Base-by-base conservation (phyloP, 192 early-diverging fungal genomes). In the Linderina pennispora region DNA sequence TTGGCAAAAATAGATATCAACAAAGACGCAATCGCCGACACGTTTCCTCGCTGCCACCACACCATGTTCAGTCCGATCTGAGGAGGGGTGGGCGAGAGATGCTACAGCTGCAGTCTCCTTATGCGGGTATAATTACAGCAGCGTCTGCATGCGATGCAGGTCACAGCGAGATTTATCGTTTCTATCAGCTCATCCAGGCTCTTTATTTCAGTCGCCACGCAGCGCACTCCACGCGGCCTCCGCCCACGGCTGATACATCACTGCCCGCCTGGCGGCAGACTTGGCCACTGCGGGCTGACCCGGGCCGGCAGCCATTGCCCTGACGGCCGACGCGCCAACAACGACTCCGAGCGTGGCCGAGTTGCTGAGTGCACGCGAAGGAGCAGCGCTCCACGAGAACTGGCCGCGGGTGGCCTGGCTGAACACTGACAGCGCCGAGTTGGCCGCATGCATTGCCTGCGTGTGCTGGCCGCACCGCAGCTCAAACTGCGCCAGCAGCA, bases 161-260 rank as follows among this genome's bases (percentile, higher is more conserved):
- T n/a, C n/a, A n/a, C n/a, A n/a, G n/a, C n/a, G n/a, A n/a, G n/a
- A n/a, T n/a, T n/a, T n/a, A n/a, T n/a, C n/a, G n/a, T n/a, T n/a
- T n/a, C n/a, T n/a, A n/a, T n/a, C n/a, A n/a, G n/a, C n/a, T n/a
- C n/a, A n/a, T n/a, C n/a, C n/a, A n/a, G n/a, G n/a, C n/a, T n/a
- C n/a, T n/a, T n/a, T n/a, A n/a, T n/a, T n/a, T n/a, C n/a, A n/a
- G n/a, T n/a, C n/a, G n/a, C n/a, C n/a, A n/a, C n/a, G n/a, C n/a
- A n/a, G n/a, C n/a, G n/a, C n/a, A n/a, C 48, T 34, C 58, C 65
- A 61, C 10, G 53, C 36, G 2, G 52, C 48, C 3, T 39, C 39
- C n/a, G 43, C 32, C 68, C 68, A 72, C 18, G 68, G 68, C 36
- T 58, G 51, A 35, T 64, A 62, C 35, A 55, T 50, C 10, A 72